Evolutionary conservation across 2,329 filamentous ascomycete genomes (phyloP).

Genomic region (Paraphoma chrysanthemicola): DNA sequence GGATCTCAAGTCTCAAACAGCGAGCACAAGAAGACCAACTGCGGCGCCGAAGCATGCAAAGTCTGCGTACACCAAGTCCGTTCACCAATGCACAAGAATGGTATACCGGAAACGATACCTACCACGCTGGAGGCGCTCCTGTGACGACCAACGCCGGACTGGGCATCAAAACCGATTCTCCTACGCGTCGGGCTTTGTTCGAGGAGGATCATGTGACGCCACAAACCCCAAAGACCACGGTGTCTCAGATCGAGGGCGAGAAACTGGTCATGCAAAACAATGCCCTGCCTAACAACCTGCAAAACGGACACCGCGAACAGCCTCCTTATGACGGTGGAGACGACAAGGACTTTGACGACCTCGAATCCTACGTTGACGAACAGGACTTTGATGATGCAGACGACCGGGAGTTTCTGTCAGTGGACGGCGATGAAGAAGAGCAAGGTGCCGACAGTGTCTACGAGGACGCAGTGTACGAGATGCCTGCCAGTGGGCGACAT

Average conservation of each 20-base stretch:
- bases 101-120: slow-evolving; percentile 52
- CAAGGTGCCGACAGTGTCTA: slow-evolving; percentile 48
- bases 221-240: slow-evolving; percentile 17
- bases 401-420: slow-evolving; percentile 50
- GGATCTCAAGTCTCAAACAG: slow-evolving; percentile 80
- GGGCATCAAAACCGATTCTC: slow-evolving; percentile 36
- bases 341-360: slow-evolving; percentile 27
- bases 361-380: slow-evolving; percentile 28
- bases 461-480: slow-evolving; percentile 53
- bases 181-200: slow-evolving; percentile 30
- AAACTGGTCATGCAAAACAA: slow-evolving; percentile 11
- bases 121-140: slow-evolving; percentile 31
- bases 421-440: slow-evolving; percentile 36
- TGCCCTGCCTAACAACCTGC: neutral
- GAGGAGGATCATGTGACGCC: slow-evolving; percentile 12
- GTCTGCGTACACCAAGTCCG: slow-evolving; percentile 76
- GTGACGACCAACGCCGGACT: slow-evolving; percentile 36
- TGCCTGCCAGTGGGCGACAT: slow-evolving; percentile 65
- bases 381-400: slow-evolving; percentile 41
- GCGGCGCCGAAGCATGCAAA: slow-evolving; percentile 78
- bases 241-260: slow-evolving; percentile 27
- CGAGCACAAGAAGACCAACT: slow-evolving; percentile 81
- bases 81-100: slow-evolving; percentile 75
- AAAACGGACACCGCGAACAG: slow-evolving; percentile 6
- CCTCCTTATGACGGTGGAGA: slow-evolving; percentile 31